Evolutionary conservation across 257 asterid genomes (phyloP).

Genomic region (Petunia axillaris): DNA sequence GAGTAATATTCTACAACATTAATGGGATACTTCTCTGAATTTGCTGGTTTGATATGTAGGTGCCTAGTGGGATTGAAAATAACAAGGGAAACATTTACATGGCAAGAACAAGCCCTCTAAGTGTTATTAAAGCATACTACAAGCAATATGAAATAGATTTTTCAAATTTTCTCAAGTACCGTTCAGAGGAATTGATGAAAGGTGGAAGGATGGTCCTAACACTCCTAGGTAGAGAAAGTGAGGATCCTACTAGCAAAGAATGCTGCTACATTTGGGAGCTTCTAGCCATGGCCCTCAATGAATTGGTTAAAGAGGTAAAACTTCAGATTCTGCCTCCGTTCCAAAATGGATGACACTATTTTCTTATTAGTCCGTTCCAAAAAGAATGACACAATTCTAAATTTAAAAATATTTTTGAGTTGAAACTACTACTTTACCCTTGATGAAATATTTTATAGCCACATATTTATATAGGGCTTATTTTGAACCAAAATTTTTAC

Average conservation of each 20-base stretch:
- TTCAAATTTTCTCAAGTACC: constrained; percentile 47
- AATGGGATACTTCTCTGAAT: not conserved
- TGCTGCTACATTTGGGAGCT: constrained; percentile 69
- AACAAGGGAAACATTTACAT: constrained; percentile 58
- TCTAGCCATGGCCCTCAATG: constrained; percentile 49
- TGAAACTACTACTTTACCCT: too few relatives aligned
- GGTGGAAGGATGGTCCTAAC: constrained; percentile 77
- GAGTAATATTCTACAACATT: too few relatives aligned
- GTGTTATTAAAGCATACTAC: constrained; percentile 55
- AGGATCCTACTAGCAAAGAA: constrained; percentile 55
- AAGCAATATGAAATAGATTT: constrained; percentile 62
- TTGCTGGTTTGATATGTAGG: constrained; percentile 31
- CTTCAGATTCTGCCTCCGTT: not conserved
- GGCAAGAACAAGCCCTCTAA: constrained; percentile 44
- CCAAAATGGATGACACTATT: too few relatives aligned
- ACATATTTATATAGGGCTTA: too few relatives aligned
- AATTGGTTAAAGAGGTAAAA: constrained; percentile 56
- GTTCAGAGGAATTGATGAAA: constrained; percentile 56
- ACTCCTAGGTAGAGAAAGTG: constrained; percentile 57
- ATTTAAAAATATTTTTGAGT: too few relatives aligned
- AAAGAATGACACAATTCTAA: too few relatives aligned
- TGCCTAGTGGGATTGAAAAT: constrained; percentile 47
- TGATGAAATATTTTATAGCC: too few relatives aligned
- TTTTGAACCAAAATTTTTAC: too few relatives aligned
- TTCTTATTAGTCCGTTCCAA: too few relatives aligned